phyloP scores from a whole-genome alignment of 164 flowering plant species.

The Stephania cephalantha region DNA sequence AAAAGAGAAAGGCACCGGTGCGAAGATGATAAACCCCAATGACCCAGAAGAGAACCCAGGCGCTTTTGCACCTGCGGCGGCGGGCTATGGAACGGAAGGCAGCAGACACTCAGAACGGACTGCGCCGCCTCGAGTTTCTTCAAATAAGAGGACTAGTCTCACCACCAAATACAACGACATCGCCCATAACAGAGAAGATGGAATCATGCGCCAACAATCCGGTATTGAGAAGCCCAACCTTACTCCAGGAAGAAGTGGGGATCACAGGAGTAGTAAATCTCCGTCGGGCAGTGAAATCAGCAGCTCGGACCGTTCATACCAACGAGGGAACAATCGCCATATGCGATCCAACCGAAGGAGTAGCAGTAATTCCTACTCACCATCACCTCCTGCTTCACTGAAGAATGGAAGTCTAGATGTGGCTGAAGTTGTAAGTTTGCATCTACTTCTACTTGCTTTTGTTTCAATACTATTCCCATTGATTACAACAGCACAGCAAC shows the following conservation, averaged over 20 bases:
- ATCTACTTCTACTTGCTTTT: neutral
- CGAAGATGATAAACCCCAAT: slow-evolving; percentile 49
- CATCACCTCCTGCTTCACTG: slow-evolving; percentile 18
- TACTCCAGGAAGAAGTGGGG: slow-evolving; percentile 13
- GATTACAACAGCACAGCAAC: too few relatives aligned
- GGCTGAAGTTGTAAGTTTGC: slow-evolving; percentile 31
- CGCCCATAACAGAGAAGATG: slow-evolving; percentile 6
- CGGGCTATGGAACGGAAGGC: slow-evolving; percentile 2
- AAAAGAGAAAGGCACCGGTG: slow-evolving; percentile 29
- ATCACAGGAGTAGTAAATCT: slow-evolving; percentile 17
- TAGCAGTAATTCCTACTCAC: slow-evolving; percentile 13
- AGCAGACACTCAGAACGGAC: slow-evolving; percentile 2
- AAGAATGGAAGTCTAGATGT: slow-evolving; percentile 18
- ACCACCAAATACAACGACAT: slow-evolving; percentile 3
- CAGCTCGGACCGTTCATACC: slow-evolving; percentile 28
- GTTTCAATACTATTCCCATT: neutral
- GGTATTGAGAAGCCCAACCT: slow-evolving; percentile 3
- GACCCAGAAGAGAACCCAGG: slow-evolving; percentile 65
- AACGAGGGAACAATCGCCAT: slow-evolving; percentile 15
- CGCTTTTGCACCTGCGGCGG: slow-evolving; percentile 23
- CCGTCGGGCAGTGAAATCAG: slow-evolving; percentile 31
- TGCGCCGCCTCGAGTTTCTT: slow-evolving; percentile 1
- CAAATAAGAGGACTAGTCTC: slow-evolving; percentile 9
- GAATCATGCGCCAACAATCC: neutral
- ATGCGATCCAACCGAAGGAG: slow-evolving; percentile 24